Evolutionary conservation across 805 yeast species (phyloP).

Genomic region (Cephaloascus albidus): DNA sequence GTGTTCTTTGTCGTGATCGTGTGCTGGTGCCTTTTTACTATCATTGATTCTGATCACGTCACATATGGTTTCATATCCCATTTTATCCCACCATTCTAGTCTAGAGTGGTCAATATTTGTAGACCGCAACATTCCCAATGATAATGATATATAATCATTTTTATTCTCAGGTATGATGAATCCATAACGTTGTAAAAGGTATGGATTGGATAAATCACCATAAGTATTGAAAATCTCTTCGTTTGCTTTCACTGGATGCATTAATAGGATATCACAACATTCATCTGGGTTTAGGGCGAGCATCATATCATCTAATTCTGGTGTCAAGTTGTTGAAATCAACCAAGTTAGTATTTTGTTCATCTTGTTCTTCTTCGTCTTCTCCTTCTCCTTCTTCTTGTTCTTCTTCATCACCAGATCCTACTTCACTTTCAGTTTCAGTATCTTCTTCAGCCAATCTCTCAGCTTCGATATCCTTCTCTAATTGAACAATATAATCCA

Average conservation of each 20-base stretch:
- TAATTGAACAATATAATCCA: not conserved
- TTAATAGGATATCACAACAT: constrained; percentile 64
- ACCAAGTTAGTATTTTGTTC: constrained; percentile 1
- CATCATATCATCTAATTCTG: not conserved
- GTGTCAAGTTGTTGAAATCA: constrained; percentile 1
- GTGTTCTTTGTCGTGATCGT: constrained; percentile 4
- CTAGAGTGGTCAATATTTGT: constrained; percentile 24
- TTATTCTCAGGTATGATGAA: constrained; percentile 49
- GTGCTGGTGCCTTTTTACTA: constrained; percentile 1
- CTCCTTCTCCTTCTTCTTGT: constrained; percentile 4
- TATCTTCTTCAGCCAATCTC: constrained; percentile 1
- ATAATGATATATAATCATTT: constrained; percentile 50
- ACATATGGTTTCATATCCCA: constrained; percentile 25
- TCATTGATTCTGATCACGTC: constrained; percentile 2
- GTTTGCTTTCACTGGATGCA: constrained; percentile 30
- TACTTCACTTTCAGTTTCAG: constrained; percentile 3
- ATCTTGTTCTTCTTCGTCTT: constrained; percentile 7
- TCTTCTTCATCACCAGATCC: constrained; percentile 6
- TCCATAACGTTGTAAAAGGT: constrained; percentile 69
- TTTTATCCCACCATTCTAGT: constrained; percentile 39
- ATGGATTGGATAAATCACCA: constrained; percentile 63
- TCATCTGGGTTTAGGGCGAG: constrained; percentile 28
- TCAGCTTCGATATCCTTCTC: not conserved
- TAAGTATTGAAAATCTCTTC: constrained; percentile 75
- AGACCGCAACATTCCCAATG: constrained; percentile 33